Conservation (phyloP, 164 flowering plant species). For the Sedum album region DNA sequence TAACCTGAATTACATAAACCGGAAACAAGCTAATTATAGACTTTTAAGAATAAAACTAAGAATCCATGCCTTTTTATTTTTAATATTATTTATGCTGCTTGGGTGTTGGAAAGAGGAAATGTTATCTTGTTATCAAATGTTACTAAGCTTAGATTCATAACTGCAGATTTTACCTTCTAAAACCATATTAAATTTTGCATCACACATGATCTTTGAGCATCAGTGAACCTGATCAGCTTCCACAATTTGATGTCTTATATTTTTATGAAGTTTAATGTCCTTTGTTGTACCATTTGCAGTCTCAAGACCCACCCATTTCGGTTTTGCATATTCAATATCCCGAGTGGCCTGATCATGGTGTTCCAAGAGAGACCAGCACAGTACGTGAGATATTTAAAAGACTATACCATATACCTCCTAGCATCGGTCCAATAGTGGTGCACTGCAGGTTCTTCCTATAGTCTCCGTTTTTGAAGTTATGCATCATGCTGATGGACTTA, state of each 20-base stretch:
- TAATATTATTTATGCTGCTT: neutral
- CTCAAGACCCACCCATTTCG: conserved; percentile 55
- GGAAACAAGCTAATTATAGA: neutral
- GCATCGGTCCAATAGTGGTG: conserved; percentile 78
- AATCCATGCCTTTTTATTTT: neutral
- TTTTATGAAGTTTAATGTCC: neutral
- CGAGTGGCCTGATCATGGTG: conserved; percentile 99
- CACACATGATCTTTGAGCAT: neutral
- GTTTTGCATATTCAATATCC: conserved; percentile 86
- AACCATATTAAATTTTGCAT: neutral
- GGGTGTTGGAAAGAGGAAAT: no score
- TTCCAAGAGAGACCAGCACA: conserved; percentile 58
- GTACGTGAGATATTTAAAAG: conserved; percentile 79
- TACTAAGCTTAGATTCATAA: no score
- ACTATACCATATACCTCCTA: conserved; percentile 43
- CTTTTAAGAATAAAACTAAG: neutral
- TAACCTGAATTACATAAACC: neutral
- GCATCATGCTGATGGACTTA: neutral
- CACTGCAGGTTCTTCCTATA: conserved; percentile 88
- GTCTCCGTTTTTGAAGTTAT: neutral
- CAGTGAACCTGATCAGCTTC: neutral
- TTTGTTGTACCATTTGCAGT: conserved; percentile 28
- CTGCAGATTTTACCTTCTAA: neutral
- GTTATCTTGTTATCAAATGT: no score
- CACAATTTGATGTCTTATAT: neutral